Evolutionary conservation across 1,284 basidiomycete genomes (phyloP), one percentile per base, ranked within the genome.

Genomic region (Anthracocystis walkeri): DNA sequence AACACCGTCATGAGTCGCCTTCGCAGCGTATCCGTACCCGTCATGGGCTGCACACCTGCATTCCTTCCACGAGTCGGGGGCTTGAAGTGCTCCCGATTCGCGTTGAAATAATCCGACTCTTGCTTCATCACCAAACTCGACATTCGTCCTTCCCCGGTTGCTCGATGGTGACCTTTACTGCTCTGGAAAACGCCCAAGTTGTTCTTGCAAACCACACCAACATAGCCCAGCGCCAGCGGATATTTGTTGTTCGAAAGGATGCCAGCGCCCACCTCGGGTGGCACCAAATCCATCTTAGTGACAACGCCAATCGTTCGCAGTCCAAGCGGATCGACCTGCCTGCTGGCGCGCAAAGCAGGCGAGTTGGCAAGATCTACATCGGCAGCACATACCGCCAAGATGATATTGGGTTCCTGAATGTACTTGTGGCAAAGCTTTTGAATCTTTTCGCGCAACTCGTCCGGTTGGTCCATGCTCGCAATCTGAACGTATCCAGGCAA

Each of bases 341-440:
- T 89, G 84, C 93, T 95, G 0, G 97, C 95, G 40, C 95, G 89
- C 49, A 99, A 87, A 0, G 97, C 96, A 3, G 97, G 96, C 1
- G 94, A 97, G 86, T 99, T 99, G 66, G 96, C 96, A 8, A 99
- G 89, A 87, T 99, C 97, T 60, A 99, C 97, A 86, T 99, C 95
- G 8, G 97, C 96, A 3, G 96, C 93, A 83, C 96, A 99, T 8
- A 99, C 94, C 2, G 97, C 96, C 16, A 99, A 90, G 78, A 99
- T 93, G 85, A 99, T 94, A 85, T 99, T 99, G 12, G 96, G 96
- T 84, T 97, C 94, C 38, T 92, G 90, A 80, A 99, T 99, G 86
- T 99, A 99, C 86, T 92, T 94, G 70, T 98, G 95, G 86, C 96
- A 98, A 0, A 99, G 88, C 11, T 85, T 83, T 0, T 92, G 88